These are phyloP conservation scores for Luffa aegyptiaca DNA, from an alignment of 306 rosid species.

Conservation along the genomic window DNA sequence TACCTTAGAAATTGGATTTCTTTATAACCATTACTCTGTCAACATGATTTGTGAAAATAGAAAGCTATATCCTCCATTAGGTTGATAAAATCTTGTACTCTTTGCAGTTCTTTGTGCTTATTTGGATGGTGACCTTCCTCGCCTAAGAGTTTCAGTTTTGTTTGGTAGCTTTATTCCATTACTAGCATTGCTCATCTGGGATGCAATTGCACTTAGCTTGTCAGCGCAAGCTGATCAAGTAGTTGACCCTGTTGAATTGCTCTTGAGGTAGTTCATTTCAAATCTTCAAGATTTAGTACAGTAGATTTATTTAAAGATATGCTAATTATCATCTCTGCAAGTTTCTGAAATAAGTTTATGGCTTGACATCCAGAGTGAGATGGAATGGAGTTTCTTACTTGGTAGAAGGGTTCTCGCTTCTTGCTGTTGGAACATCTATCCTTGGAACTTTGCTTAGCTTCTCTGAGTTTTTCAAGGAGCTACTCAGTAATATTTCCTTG, in stretches of 20 bases:
- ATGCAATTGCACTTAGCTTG: conserved; percentile 50
- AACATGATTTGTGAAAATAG: neutral
- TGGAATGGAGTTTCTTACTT: conserved; percentile 53
- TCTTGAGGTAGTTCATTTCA: conserved; percentile 34
- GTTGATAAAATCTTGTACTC: neutral
- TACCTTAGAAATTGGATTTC: neutral
- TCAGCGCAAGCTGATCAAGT: conserved; percentile 32
- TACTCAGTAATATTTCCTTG: conserved; percentile 23
- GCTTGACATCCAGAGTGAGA: conserved; percentile 27
- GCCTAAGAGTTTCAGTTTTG: conserved; percentile 47
- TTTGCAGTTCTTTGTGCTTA: conserved; percentile 72
- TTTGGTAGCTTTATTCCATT: conserved; percentile 59
- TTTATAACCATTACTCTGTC: neutral
- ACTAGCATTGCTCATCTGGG: conserved; percentile 54
- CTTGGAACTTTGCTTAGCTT: conserved; percentile 55
- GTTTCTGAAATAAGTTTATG: neutral
- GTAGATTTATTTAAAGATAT: neutral
- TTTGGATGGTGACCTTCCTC: conserved; percentile 52
- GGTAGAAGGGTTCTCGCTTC: conserved; percentile 68
- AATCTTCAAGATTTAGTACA: neutral
- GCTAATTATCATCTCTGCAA: neutral
- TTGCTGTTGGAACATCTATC: conserved; percentile 58
- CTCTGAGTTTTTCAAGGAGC: conserved; percentile 72
- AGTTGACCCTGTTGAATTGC: conserved; percentile 52
- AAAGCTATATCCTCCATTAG: neutral